Evolutionary conservation across 306 rosid species (phyloP).

Genomic region (Senna siamea): DNA sequence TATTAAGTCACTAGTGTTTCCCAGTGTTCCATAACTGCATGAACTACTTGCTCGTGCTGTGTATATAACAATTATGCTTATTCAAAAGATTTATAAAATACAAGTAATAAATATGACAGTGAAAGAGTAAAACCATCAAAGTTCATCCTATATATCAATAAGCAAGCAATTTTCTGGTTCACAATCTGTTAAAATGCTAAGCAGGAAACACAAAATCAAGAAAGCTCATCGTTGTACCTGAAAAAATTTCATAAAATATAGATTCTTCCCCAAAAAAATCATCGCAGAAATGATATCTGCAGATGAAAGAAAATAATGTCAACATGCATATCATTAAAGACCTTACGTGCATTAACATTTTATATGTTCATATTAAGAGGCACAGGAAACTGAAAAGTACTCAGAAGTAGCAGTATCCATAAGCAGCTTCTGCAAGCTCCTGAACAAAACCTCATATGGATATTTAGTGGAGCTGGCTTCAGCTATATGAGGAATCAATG

Average conservation of each 20-base stretch:
- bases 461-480: constrained; percentile 24
- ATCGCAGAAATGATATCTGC: constrained; percentile 27
- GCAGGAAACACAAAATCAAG: not conserved
- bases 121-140: not conserved
- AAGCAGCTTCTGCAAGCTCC: constrained; percentile 32
- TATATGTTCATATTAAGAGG: not conserved
- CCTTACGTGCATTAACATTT: constrained; percentile 18
- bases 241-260: constrained; percentile 25
- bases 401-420: constrained; percentile 33
- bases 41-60: not conserved
- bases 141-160: constrained; percentile 6
- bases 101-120: not conserved
- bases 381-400: not conserved
- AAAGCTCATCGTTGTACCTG: constrained; percentile 5
- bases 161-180: constrained; percentile 2
- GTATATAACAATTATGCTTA: constrained; percentile 1
- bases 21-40: not conserved
- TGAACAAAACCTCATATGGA: constrained; percentile 27
- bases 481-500: constrained; percentile 26
- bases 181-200: constrained; percentile 6
- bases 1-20: not conserved
- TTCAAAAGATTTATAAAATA: not conserved
- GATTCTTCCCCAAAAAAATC: constrained; percentile 16
- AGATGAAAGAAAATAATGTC: constrained; percentile 32
- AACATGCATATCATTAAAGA: not conserved